These are phyloP conservation scores for Aspergillus thermomutatus DNA, from an alignment of 2,329 filamentous ascomycete genomes.

Conservation along the genomic window DNA sequence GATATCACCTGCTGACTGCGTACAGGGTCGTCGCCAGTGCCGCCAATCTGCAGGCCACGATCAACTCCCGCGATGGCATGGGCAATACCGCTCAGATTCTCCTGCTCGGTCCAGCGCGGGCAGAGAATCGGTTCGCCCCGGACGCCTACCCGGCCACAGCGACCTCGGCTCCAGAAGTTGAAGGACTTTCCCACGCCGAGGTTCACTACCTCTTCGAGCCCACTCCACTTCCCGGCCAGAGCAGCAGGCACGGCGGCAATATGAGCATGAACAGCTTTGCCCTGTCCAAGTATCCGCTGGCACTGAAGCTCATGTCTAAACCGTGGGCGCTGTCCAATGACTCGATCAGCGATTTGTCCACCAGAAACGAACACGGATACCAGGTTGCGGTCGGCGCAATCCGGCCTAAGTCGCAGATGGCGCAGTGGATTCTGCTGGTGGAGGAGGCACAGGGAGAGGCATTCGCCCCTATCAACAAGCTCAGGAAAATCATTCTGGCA, in stretches of 20 bases:
- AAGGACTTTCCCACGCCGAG: constrained; percentile 26
- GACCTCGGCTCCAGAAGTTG: constrained; percentile 32
- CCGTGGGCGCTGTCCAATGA: constrained; percentile 57
- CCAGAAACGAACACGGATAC: constrained; percentile 67
- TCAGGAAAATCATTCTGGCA: constrained; percentile 76
- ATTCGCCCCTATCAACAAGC: constrained; percentile 67
- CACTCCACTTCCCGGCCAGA: constrained; percentile 37
- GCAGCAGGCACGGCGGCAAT: constrained; percentile 18
- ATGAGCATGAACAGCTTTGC: constrained; percentile 52
- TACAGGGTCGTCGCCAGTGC: constrained; percentile 51
- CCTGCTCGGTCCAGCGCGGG: constrained; percentile 64
- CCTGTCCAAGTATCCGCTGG: constrained; percentile 61
- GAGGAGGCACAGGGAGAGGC: constrained; percentile 74
- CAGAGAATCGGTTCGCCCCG: constrained; percentile 61
- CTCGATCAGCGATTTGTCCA: constrained; percentile 65
- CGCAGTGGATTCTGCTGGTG: constrained; percentile 78
- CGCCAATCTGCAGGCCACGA: constrained; percentile 39
- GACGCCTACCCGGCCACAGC: constrained; percentile 15
- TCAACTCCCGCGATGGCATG: constrained; percentile 44
- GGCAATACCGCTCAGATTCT: constrained; percentile 67
- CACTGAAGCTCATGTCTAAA: constrained; percentile 57
- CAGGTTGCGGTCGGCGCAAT: constrained; percentile 78
- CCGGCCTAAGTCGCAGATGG: constrained; percentile 62
- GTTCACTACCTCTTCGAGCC: constrained; percentile 64
- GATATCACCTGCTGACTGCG: not conserved